Evolutionary conservation across 169 alveolate species (phyloP), one percentile per base, ranked within the genome.

Genomic region (Plasmodium cynomolgi): DNA sequence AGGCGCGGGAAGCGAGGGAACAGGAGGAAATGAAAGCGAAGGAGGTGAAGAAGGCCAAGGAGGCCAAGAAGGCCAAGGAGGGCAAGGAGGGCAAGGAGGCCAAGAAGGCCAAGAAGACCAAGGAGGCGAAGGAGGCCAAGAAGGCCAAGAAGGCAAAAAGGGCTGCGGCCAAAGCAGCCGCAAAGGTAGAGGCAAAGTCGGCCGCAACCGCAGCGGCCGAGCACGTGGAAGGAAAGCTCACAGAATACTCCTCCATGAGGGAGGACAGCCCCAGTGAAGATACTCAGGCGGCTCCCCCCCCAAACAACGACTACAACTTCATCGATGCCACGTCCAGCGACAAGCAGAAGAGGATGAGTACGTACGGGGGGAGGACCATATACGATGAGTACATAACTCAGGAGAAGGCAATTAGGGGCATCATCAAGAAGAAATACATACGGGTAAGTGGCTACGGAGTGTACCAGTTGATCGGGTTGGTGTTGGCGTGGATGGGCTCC

Each of bases 361-460:
- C 26, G 9, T 44, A 20, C 11, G 15, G 81, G 23, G 26, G 81
- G 17, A 58, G 15, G 20, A 44, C 54, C 71, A 62, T 90, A n/a
- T 90, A 90, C 34, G 91, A 90, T n/a, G 94, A 90, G 1, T 90
- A 90, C 34, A 90, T 90, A 90, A 90, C 94, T 41, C 94, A 90
- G 74, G 94, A 90, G 37, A 41, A 90, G 56, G 94, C 94, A 5
- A 90, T 90, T 44, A 62, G 58, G 17, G 94, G 94, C n/a, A 90
- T 90, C 39, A 80, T 90, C 39, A 90, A 47, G 31, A 90, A 90
- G 58, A 90, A 90, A 37, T 90, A 90, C 39, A 81, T 90, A 29
- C 56, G 94, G 74, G 93, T 86, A 86, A 56, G 81, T 11, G 41
- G 37, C 15, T 37, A 80, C 56, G 20, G 84, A 39, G 37, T 23